phyloP scores from a whole-genome alignment of 345 rosid genomes.

The Rhizophora mangle region DNA sequence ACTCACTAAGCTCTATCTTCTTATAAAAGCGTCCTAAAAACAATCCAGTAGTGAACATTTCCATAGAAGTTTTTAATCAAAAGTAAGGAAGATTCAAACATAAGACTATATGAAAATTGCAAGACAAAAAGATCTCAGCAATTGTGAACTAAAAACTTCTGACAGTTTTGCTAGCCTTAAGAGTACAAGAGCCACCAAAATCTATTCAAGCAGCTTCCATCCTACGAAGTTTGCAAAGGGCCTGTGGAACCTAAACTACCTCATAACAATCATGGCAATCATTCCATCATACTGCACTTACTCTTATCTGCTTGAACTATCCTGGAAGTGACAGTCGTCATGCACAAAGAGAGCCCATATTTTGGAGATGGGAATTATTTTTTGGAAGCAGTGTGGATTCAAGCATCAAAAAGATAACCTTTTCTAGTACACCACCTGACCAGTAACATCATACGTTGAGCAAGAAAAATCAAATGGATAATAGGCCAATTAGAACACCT shows the following conservation, averaged over 20 bases:
- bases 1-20: slow-evolving; percentile 87
- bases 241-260: neutral
- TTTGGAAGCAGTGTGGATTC: neutral
- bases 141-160: neutral
- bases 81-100: neutral
- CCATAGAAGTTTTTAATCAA: neutral
- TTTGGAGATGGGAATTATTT: neutral
- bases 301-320: neutral
- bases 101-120: too few relatives aligned
- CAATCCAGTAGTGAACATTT: slow-evolving; percentile 15
- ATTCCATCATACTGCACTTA: neutral
- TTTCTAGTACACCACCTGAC: neutral
- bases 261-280: neutral
- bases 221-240: neutral
- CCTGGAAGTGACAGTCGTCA: neutral
- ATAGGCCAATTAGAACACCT: neutral
- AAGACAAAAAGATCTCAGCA: neutral
- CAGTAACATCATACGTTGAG: neutral
- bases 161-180: neutral
- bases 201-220: neutral
- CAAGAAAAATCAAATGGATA: neutral
- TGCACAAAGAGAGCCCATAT: neutral
- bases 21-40: slow-evolving; percentile 74
- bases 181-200: neutral
- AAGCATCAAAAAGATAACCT: neutral